A percentile compares a stretch with the other conserved stretches of the same genome.
phyloP scores from a whole-genome alignment of 2,329 filamentous ascomycete species.

The Xylaria sp. region DNA sequence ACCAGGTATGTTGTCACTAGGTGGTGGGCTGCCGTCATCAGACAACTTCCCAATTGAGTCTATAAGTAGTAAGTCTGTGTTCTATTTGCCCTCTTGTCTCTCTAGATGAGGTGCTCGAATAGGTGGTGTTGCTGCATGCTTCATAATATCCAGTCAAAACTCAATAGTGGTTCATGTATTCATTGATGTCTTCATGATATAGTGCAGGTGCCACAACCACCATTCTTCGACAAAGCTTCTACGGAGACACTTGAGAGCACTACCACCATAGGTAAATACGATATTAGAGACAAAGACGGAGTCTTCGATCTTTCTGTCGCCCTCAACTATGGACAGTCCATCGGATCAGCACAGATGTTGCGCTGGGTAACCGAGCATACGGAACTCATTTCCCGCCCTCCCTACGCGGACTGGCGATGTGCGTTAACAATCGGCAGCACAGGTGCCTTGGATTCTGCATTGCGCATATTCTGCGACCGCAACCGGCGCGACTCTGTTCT shows the following conservation, averaged over 20 bases:
- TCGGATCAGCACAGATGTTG: slow-evolving; percentile 85
- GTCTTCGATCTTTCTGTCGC: slow-evolving; percentile 83
- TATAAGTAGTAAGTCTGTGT: slow-evolving; percentile 58
- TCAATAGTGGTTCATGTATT: neutral
- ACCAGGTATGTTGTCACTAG: slow-evolving; percentile 89
- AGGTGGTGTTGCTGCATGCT: neutral
- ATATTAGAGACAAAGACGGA: slow-evolving; percentile 61
- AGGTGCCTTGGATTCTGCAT: slow-evolving; percentile 81
- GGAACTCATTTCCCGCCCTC: slow-evolving; percentile 86
- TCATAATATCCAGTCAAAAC: neutral
- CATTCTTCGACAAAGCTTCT: slow-evolving; percentile 29
- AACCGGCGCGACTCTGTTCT: slow-evolving; percentile 80
- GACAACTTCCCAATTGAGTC: slow-evolving; percentile 93
- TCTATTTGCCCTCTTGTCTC: neutral
- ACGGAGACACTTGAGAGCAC: slow-evolving; percentile 49
- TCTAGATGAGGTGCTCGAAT: neutral
- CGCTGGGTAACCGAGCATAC: slow-evolving; percentile 95
- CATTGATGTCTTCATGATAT: slow-evolving; percentile 18
- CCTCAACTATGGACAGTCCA: slow-evolving; percentile 92
- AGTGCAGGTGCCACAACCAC: slow-evolving; percentile 33
- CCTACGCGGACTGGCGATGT: slow-evolving; percentile 90
- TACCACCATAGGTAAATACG: slow-evolving; percentile 83
- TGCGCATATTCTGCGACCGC: slow-evolving; percentile 81
- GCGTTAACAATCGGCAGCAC: slow-evolving; percentile 88
- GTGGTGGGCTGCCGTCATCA: slow-evolving; percentile 88